Evolutionary conservation across 495 filamentous ascomycete genomes (phyloP), one percentile per base, ranked within the genome.

Genomic region (Daldinia caldariorum): DNA sequence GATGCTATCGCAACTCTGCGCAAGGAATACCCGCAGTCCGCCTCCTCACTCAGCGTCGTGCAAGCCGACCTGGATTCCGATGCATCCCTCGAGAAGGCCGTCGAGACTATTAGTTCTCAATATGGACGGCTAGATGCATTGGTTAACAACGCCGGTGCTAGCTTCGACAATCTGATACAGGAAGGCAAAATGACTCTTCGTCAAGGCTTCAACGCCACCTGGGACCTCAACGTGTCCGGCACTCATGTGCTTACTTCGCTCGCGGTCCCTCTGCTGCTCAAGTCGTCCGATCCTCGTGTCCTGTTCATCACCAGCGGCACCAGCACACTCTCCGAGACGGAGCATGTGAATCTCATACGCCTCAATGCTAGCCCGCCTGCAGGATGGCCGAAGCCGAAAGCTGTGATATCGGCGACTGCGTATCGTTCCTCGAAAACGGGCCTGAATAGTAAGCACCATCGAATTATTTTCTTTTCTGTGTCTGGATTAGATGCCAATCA

Each of bases 361-460:
- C 12, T 82, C 1, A 83, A 87, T 59, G 58, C 59, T 6, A 51
- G 66, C 9, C 81, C 82, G 0, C 62, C 74, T 0, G 77, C 78
- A 14, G 87, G 86, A 2, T 88, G 85, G 72, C 76, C 76, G 3
- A 74, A 72, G 54, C 54, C 10, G 29, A 61, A 43, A 0, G n/a
- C 39, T 7, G 69, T 51, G 13, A 13, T 64, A 9, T 3, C 38
- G n/a, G 41, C 47, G 3, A 74, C 75, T 3, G 77, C 79, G 2
- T 90, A 91, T 68, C 81, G 87, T 8, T 78, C 76, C 55, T 74
- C 78, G 31, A 90, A 91, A 79, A 83, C 86, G 0, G 88, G 83
- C 7, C 61, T 91, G 70, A 90, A 90, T 63, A 90, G 53, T 56
- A 18, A 56, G 53, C 37, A 5, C 5, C 7, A 8, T 18, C 16